Conservation (phyloP, 257 asterid species). For the Henckelia pumila region DNA sequence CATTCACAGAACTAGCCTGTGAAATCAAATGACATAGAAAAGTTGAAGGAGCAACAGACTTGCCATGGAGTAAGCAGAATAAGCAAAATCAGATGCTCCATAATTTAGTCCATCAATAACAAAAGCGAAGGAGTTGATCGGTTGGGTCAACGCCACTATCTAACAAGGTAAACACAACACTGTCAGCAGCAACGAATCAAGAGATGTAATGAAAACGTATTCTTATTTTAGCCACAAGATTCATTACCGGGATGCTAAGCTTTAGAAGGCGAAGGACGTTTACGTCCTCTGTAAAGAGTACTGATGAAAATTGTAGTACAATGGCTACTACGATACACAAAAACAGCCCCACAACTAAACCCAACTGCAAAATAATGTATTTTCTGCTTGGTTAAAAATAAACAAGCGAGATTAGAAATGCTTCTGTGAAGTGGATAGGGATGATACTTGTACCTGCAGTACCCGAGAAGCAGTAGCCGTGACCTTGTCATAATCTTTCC, state of each 20-base stretch:
- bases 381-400: neutral
- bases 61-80: slow-evolving; percentile 57
- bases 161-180: slow-evolving; percentile 16
- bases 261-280: slow-evolving; percentile 34
- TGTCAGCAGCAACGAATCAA: neutral
- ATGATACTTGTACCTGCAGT: slow-evolving; percentile 35
- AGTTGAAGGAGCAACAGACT: slow-evolving; percentile 16
- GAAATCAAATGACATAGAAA: neutral
- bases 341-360: slow-evolving; percentile 37
- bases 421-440: neutral
- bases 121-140: slow-evolving; percentile 51
- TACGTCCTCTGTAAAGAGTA: slow-evolving; percentile 33
- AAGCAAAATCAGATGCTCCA: slow-evolving; percentile 55
- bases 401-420: neutral
- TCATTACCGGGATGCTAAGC: slow-evolving; percentile 45
- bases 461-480: slow-evolving; percentile 38
- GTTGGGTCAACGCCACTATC: slow-evolving; percentile 54
- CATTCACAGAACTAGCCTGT: neutral
- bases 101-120: slow-evolving; percentile 55
- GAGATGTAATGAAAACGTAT: neutral
- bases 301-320: slow-evolving; percentile 28
- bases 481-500: slow-evolving; percentile 33
- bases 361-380: slow-evolving; percentile 29
- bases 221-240: neutral
- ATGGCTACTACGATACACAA: slow-evolving; percentile 31